Evolutionary conservation across 495 filamentous ascomycete species (phyloP), one percentile per base, ranked within the genome.

Genomic region (Neurospora cerealis): DNA sequence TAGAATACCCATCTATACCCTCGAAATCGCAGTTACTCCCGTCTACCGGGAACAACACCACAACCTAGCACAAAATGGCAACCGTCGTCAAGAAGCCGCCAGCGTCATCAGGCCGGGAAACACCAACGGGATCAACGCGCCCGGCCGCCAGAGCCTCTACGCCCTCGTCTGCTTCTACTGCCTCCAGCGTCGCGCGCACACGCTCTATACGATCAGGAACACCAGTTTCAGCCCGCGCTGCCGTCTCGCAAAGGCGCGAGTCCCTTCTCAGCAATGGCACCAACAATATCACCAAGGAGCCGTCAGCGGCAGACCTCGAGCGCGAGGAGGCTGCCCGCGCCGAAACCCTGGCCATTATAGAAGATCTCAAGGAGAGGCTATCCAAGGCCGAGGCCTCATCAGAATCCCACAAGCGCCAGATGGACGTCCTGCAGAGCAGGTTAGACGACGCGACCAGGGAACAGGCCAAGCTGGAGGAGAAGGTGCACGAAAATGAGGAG

Each of bases 371-470:
- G 77, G 89, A 90, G 71, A 87, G 94, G 44, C 84, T 98, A 48
- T 88, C 91, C 77, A 93, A 92, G 79, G 91, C 94, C 17, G 95
- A 98, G 80, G 87, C 82, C 5, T 87, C 88, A 21, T 91, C 92
- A 11, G 93, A 96, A 75, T 90, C 96, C 75, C 92, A 91, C 77
- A 90, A 90, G 81, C 93, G 93, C 76, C 93, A 98, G 81, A 83
- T 91, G 34, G 92, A 94, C 73, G 90, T 96, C 13, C 81, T 98
- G 40, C 94, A 98, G 83, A 89, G 90, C 77, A 89, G 92, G 75
- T 87, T 98, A 2, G 94, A 98, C 75, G 96, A 99, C 75, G 89
- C 94, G 37, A 78, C 92, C 41, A 88, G 88, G 71, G 94, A 98
- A 78, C 94, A 97, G 76, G 88, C 88, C 70, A 92, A 91, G 82